Evolutionary conservation across 148 eudicot genomes (phyloP).

Genomic region (Vaccinium vitisidaea): DNA sequence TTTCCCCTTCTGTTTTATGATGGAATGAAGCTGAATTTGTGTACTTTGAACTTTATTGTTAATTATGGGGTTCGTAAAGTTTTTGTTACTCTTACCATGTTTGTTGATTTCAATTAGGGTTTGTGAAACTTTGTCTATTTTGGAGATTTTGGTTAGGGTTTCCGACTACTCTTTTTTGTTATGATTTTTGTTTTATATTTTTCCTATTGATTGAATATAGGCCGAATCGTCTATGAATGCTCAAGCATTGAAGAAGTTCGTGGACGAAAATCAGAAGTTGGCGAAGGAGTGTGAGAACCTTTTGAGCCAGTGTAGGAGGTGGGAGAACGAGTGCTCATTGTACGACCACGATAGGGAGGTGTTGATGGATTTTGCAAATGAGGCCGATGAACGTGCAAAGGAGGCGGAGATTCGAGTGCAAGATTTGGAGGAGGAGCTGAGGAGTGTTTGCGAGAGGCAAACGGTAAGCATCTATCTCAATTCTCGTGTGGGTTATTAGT

Average conservation of each 20-base stretch:
- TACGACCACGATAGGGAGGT: constrained; percentile 86
- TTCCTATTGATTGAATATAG: constrained; percentile 29
- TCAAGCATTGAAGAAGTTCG: constrained; percentile 77
- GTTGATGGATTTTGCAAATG: constrained; percentile 92
- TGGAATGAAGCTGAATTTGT: too few species aligned
- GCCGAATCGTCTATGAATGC: constrained; percentile 86
- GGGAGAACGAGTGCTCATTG: constrained; percentile 79
- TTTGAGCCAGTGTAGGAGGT: constrained; percentile 52
- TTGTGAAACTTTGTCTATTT: not conserved
- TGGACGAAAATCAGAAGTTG: constrained; percentile 83
- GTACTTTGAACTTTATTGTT: not conserved
- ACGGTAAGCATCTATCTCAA: constrained; percentile 39
- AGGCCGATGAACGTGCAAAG: constrained; percentile 82
- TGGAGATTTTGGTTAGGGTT: not conserved
- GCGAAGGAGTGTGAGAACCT: constrained; percentile 68
- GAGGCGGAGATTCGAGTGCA: constrained; percentile 57
- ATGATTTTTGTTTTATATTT: not conserved
- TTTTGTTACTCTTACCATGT: too few species aligned
- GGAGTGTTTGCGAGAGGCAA: constrained; percentile 34
- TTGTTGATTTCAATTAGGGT: too few species aligned
- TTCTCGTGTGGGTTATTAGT: not conserved
- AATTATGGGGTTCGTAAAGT: not conserved
- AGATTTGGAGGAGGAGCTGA: constrained; percentile 62
- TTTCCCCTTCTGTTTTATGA: not conserved
- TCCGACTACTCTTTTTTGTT: not conserved